These are phyloP conservation scores for Staphylotrichum longicolle DNA, from an alignment of 495 filamentous ascomycete genomes.

Conservation along the genomic window DNA sequence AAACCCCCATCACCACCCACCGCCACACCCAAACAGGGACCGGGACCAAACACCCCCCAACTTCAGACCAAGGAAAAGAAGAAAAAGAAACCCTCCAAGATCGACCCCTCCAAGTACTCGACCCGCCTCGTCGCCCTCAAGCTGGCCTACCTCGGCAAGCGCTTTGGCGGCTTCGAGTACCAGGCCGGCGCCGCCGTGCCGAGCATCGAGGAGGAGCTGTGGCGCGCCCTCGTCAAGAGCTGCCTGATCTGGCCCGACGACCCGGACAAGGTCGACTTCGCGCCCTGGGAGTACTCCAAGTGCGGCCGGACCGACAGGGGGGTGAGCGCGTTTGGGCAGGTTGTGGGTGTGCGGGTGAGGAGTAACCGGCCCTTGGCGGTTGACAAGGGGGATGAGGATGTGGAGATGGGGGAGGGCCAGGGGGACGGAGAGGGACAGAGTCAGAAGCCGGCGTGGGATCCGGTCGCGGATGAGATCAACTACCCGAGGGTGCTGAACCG, in stretches of 20 bases:
- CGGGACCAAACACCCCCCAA: conserved; percentile 17
- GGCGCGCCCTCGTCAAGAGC: conserved; percentile 79
- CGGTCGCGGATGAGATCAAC: conserved; percentile 74
- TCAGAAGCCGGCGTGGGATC: conserved; percentile 57
- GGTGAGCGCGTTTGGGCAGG: conserved; percentile 96
- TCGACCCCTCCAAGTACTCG: conserved; percentile 76
- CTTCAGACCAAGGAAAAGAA: conserved; percentile 35
- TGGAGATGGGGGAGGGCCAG: conserved; percentile 13
- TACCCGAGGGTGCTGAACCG: conserved; percentile 81
- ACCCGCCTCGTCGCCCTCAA: conserved; percentile 88
- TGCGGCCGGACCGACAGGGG: conserved; percentile 90
- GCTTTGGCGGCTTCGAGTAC: conserved; percentile 90
- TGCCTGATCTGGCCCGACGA: conserved; percentile 73
- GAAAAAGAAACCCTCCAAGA: conserved; percentile 8
- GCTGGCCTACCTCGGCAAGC: conserved; percentile 86
- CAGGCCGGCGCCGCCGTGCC: conserved; percentile 62
- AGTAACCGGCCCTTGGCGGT: conserved; percentile 58
- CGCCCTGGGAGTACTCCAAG: conserved; percentile 84
- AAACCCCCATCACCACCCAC: conserved; percentile 5
- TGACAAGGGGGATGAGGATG: conserved; percentile 27
- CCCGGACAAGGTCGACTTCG: conserved; percentile 61
- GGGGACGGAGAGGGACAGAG: conserved; percentile 11
- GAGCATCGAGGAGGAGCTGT: conserved; percentile 87
- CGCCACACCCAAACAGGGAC: conserved; percentile 15
- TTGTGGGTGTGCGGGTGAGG: conserved; percentile 76